Evolutionary conservation across 2,329 filamentous ascomycete genomes (phyloP).

Genomic region (Cladosporium austrohemisphaericum): DNA sequence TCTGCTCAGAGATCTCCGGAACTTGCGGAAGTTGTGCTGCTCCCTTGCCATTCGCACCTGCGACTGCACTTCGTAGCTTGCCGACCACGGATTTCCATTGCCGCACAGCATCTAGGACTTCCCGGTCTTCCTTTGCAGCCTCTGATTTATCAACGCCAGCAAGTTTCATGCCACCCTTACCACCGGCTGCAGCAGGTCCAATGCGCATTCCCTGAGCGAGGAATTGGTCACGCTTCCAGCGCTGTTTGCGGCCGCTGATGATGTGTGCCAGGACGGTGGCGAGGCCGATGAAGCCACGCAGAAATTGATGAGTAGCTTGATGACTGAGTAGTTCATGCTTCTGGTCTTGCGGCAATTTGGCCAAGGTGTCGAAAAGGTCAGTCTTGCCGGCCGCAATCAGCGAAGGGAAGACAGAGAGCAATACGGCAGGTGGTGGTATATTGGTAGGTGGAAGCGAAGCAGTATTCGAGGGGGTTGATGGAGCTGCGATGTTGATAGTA

Average conservation of each 20-base stretch:
- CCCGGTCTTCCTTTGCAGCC: slow-evolving; percentile 75
- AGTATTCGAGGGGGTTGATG: slow-evolving; percentile 1
- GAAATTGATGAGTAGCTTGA: slow-evolving; percentile 58
- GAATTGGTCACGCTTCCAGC: slow-evolving; percentile 87
- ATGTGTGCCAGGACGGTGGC: slow-evolving; percentile 70
- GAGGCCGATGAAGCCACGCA: slow-evolving; percentile 61
- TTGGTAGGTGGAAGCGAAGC: slow-evolving; percentile 60
- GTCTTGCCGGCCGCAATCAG: slow-evolving; percentile 64
- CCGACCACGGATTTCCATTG: slow-evolving; percentile 75
- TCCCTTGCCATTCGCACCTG: slow-evolving; percentile 46
- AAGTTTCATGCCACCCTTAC: slow-evolving; percentile 83
- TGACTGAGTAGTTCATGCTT: slow-evolving; percentile 61
- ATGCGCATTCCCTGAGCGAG: slow-evolving; percentile 87
- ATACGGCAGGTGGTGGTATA: slow-evolving; percentile 79
- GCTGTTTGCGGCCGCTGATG: slow-evolving; percentile 75
- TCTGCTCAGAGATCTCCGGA: slow-evolving; percentile 68
- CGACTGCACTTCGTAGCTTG: slow-evolving; percentile 68
- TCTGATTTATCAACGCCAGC: slow-evolving; percentile 80
- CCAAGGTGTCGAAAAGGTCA: slow-evolving; percentile 62
- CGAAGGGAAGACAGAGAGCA: slow-evolving; percentile 71
- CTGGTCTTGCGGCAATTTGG: slow-evolving; percentile 44
- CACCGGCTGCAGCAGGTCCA: slow-evolving; percentile 65
- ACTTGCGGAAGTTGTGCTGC: slow-evolving; percentile 39
- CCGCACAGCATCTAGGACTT: slow-evolving; percentile 71
- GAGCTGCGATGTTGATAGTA: slow-evolving; percentile 3